Evolutionary conservation across 805 yeast species (phyloP), one percentile per base, ranked within the genome.

Genomic region (Pichia pseudocactophila): DNA sequence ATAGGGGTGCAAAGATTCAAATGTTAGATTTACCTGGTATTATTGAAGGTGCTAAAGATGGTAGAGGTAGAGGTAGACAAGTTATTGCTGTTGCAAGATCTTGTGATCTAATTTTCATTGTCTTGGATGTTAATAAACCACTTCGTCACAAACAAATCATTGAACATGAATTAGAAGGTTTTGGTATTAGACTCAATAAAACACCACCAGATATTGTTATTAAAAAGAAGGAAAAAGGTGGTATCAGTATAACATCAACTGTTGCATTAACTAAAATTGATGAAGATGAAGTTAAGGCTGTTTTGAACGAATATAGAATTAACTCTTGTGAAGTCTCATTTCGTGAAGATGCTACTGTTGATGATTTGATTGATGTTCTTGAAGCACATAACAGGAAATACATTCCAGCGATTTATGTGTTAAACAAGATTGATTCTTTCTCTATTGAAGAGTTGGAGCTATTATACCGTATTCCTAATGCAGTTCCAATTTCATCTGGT

Each of bases 31-130:
- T 84, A 49, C 95, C 95, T 8, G 95, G 95, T 60, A 84, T 84
- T 53, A 83, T 84, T 57, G 92, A 84, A 63, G 94, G 94, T 64
- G 95, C 95, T 48, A 83, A 83, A 51, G 92, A 84, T 56, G 95
- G 95, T 65, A 78, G 82, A 61, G 95, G 95, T 67, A 74, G 95
- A 72, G 95, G 95, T 73, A 82, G 76, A 54, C 98, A 92, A 66
- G 98, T 92, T 43, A 92, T 92, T 65, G 98, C 98, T 2, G 98
- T 92, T 46, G 97, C 97, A n/a, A 77, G 98, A 65, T 87, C 97
- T 3, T 94, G 96, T 61, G 89, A 92, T 61, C 69, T 92, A 56
- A 75, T 92, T 39, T 92, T 92, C 63, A 85, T 92, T 59, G 95
- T 92, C 3, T 69, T 92, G 57, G 99, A 92, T 62, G 98, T 92